Base-by-base conservation (phyloP, 805 yeast genomes). In the Metschnikowia proteae region DNA sequence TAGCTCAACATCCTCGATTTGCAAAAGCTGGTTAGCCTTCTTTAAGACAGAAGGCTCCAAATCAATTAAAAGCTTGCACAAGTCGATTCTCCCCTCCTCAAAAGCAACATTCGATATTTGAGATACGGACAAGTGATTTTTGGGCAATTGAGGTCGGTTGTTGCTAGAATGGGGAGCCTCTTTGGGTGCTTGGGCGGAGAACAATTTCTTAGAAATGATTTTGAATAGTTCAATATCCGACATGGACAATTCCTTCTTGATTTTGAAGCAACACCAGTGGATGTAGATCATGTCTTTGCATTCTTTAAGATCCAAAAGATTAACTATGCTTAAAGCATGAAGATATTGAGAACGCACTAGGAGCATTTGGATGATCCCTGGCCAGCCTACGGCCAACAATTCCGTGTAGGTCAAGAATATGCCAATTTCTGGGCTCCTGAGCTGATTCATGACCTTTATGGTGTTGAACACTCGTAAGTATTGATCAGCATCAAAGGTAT, bases 211-310 rank as follows among this genome's bases (percentile, higher is more conserved):
- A 5, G 77, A 60, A 0, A 92, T 71, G 0, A 67, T 57, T 23
- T 71, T 61, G 38, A 81, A 78, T 8, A 92, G 65, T 33, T 80
- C 81, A 4, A 73, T 71, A 60, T 92, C 97, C 1, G 78, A 73
- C 49, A 75, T 54, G 28, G 75, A 76, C 5, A 74, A 58, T 11
- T 84, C 83, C 29, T 67, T 66, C 49, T 74, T 75, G 25, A 91
- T 81, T 60, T 88, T 86, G 31, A 77, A 67, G 50, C 84, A 79
- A 4, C 96, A 91, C 98, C 98, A 94, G 54, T 83, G 78, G 1
- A 81, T 73, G 59, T 84, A 86, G 0, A 94, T 78, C 11, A 54
- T 32, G 23, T 62, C 63, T 38, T 56, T 61, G 35, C 60, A 56
- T 17, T 70, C 39, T 79, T 82, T 43, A 71, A 65, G 41, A 66